Base-by-base conservation (phyloP, 495 filamentous ascomycete genomes). In the Aspergillus taichungensis region DNA sequence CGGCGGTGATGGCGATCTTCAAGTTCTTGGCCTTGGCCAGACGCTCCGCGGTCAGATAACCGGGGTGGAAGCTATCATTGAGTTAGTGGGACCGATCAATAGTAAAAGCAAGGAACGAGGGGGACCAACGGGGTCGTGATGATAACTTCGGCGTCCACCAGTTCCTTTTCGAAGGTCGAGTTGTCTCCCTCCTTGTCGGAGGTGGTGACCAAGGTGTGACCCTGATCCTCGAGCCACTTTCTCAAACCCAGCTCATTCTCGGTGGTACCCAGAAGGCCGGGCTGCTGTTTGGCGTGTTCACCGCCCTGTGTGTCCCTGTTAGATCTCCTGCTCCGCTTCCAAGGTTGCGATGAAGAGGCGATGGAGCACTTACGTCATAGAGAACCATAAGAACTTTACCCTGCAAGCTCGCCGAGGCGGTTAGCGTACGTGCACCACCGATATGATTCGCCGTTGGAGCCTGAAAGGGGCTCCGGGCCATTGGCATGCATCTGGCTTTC, bases 1-100 rank as follows among this genome's bases (percentile, higher is more conserved):
- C 92, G 51, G 92, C 92, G 34, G 92, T 98, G 68, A 98, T 68
- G 56, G 91, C 91, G 45, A 94, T 74, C 79, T 96, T 98, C 57
- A 98, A 85, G 32, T 98, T 96, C 85, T 97, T 96, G 50, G 92
- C 92, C 74, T 92, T 94, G 52, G 87, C 87, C 49, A 98, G 82
- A 59, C 92, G 90, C 67, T 97, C 92, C 35, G 88, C 88, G 40
- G 87, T 96, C 37, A 98, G 83, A 77, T 98, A 98, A 50, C 90
- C 92, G 39, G 92, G 92, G 75, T 98, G 92, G 83, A 98, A 98
- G 64, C 89, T 95, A 52, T 37, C 53, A 43, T 43, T 27, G n/a
- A 1, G 41, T 56, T 43, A 64, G 52, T 37, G 18, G n/a, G 27
- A 3, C n/a, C 27, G 13, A 38, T 13, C n/a, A 13, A 4, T 0